Conservation (phyloP, 2,329 filamentous ascomycete species). For the Cephalotrichum gorgonifer region DNA sequence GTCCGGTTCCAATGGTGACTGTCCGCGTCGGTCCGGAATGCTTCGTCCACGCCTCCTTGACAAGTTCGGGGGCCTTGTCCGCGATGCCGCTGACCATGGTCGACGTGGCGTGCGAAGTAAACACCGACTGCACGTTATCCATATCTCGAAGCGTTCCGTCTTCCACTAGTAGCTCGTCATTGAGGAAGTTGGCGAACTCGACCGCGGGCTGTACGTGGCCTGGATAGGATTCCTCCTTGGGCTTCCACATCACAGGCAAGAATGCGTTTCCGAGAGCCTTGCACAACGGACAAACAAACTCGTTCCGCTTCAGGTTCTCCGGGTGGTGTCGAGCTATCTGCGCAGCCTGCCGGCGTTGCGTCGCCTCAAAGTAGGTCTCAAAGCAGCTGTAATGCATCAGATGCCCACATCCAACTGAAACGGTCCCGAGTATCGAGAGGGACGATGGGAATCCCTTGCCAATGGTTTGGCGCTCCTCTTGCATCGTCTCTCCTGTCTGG, state of each 20-base stretch:
- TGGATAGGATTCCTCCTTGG: slow-evolving; percentile 74
- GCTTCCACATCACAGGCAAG: slow-evolving; percentile 90
- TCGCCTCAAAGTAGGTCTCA: slow-evolving; percentile 80
- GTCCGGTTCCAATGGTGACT: slow-evolving; percentile 2
- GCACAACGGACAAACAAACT: slow-evolving; percentile 94
- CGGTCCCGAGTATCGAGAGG: slow-evolving; percentile 59
- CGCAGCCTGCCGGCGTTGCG: slow-evolving; percentile 70
- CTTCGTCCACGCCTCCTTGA: slow-evolving; percentile 3
- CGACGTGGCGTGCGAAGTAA: background rate
- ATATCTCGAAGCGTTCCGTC: background rate
- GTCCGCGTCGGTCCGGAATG: background rate
- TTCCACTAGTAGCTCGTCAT: slow-evolving; percentile 39
- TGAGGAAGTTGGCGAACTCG: slow-evolving; percentile 60
- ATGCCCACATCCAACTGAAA: slow-evolving; percentile 87
- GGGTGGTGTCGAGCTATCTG: slow-evolving; percentile 94
- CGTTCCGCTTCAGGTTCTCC: slow-evolving; percentile 65
- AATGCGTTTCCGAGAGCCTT: slow-evolving; percentile 95
- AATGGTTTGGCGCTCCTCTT: slow-evolving; percentile 68
- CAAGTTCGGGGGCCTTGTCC: slow-evolving; percentile 2
- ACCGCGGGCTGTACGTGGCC: slow-evolving; percentile 52
- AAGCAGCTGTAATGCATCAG: slow-evolving; percentile 99
- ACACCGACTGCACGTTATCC: background rate
- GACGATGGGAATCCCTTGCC: slow-evolving; percentile 78
- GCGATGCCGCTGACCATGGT: slow-evolving; percentile 1
- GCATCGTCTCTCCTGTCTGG: slow-evolving; percentile 58